Evolutionary conservation across 2,329 filamentous ascomycete genomes (phyloP), one percentile per base, ranked within the genome.

Genomic region (Fusarium compactum): DNA sequence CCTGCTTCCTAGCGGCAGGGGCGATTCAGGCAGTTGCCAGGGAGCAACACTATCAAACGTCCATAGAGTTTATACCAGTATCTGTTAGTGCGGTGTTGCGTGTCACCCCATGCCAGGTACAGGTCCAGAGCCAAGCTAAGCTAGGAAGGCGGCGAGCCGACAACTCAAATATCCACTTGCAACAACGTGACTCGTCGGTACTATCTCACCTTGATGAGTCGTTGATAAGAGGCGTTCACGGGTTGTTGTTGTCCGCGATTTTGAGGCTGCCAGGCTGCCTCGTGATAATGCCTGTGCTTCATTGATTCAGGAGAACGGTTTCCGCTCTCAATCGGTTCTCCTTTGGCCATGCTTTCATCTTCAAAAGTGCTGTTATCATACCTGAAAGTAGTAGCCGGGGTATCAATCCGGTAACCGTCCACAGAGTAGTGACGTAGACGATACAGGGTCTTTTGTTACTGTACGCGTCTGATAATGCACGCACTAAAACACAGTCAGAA

Each of bases 161-260:
- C 44, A 67, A 65, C 54, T 56, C 64, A 57, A 44, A 50, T 60
- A 52, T 38, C 69, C 69, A 71, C 69, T 55, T 52, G 45, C 65
- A 67, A 73, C 67, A 75, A 73, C 65, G 73, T 75, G 73, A 75
- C 71, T 72, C 58, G 45, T 60, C 57, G 51, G 14, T 48, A 29
- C 55, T 65, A 71, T 61, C 51, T 65, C 40, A 64, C 73, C 73
- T 66, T 75, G 73, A 75, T 75, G 73, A 72, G 62, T 66, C 64
- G 71, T 62, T 48, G 67, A 72, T 72, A 71, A 69, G 67, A 67
- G 58, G 50, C 62, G 61, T 53, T 56, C 52, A 62, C 48, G 53
- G 55, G 60, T 58, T 58, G 53, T 58, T 60, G 45, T n/a, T 61
- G 48, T 60, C 48, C 46, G 20, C 22, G 12, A 32, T 45, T 32